Evolutionary conservation across 1,284 basidiomycete species (phyloP), one percentile per base, ranked within the genome.

Genomic region (Cutaneotrichosporon sp.): DNA sequence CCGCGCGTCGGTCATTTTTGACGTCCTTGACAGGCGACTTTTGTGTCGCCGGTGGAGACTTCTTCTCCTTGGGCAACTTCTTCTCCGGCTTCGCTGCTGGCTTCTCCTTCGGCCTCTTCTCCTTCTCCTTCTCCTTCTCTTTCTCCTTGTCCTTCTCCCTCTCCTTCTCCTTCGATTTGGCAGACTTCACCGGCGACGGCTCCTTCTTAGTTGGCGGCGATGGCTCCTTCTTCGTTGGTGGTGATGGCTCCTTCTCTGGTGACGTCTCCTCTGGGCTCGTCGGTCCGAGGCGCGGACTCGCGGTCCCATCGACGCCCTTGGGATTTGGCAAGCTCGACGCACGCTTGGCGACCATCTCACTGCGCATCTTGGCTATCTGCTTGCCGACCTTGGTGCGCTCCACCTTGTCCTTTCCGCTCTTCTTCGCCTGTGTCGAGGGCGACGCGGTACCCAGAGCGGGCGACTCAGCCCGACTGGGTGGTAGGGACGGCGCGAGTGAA

Each of bases 341-440:
- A 22, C 65, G 52, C 47, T 61, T 59, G 10, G 33, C 45, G 31
- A 49, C 17, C 12, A 55, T 52, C 53, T 62, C 63, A 17, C 60
- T 58, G 24, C 60, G 52, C 54, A 63, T 60, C 51, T 63, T 64
- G 31, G 63, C 62, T 17, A 59, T 64, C 46, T 63, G 55, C 45
- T 64, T 61, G 6, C 61, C 61, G 41, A 67, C 54, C 26, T 61
- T 52, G 12, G 60, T 60, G 32, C 56, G 50, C 32, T 22, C n/a
- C 35, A 46, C 46, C 43, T 49, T 43, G 17, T 51, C 45, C 48
- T 51, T 43, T 17, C 32, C 39, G 11, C 46, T 42, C n/a, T 41
- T 52, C 43, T 50, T 49, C 10, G 44, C 44, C 16, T 34, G 16
- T 16, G 49, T 24, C 2, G 34, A 44, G 22, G 46, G n/a, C n/a